Conservation (phyloP, 331 rosid genomes). For the Malus hybrid region DNA sequence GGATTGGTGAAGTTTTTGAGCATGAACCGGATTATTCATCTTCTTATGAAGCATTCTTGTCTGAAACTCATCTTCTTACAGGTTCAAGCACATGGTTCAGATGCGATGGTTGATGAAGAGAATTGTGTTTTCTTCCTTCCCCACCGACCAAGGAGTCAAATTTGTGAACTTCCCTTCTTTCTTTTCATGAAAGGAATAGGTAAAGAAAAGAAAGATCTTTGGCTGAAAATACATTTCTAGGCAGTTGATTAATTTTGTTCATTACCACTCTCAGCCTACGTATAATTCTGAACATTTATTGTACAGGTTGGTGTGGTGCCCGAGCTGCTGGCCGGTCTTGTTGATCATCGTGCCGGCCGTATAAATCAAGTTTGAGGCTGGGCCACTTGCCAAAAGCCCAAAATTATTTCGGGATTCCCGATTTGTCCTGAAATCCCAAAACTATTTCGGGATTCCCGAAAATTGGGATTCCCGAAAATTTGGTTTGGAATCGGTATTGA, state of each 20-base stretch:
- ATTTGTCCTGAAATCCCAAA: no score
- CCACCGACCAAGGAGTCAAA: constrained; percentile 82
- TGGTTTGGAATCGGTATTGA: no score
- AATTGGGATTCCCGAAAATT: no score
- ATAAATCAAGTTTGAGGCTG: no score
- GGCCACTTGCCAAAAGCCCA: no score
- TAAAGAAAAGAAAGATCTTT: constrained; percentile 14
- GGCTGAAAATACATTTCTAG: neutral
- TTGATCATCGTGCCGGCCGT: no score
- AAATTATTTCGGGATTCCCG: no score
- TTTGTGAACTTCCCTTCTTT: constrained; percentile 75
- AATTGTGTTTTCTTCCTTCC: constrained; percentile 95
- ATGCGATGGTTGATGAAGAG: constrained; percentile 97
- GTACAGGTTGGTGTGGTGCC: constrained; percentile 97
- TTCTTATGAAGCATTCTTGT: constrained; percentile 11
- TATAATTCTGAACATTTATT: constrained; percentile 4
- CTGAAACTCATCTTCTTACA: constrained; percentile 21
- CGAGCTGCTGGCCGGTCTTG: constrained; percentile 43
- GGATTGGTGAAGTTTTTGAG: neutral
- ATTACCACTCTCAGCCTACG: neutral
- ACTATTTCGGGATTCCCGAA: no score
- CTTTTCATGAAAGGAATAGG: constrained; percentile 99
- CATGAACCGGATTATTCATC: constrained; percentile 7
- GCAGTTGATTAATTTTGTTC: neutral
- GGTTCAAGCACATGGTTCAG: constrained; percentile 98